Evolutionary conservation across 1,284 basidiomycete species (phyloP), one percentile per base, ranked within the genome.

Genomic region (Fomitiporia mediterranea): DNA sequence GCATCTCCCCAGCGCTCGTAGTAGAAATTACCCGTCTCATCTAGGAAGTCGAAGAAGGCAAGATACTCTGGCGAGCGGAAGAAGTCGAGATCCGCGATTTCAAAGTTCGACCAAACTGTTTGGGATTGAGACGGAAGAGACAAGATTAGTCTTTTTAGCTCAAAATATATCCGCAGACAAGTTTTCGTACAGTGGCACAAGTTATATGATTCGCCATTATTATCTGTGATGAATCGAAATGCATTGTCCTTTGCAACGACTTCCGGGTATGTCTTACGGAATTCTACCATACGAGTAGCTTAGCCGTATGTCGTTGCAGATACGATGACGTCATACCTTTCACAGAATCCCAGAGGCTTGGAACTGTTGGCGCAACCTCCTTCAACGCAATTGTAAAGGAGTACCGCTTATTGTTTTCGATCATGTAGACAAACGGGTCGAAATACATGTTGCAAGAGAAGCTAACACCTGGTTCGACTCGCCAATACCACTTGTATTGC

Each of bases 1-100:
- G 90, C 91, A 66, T 92, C 89, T 39, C 88, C 89, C 86, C 85
- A 87, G 38, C 84, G 76, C 77, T 90, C 87, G 64, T 90, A 89
- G 68, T 86, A 88, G 68, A 90, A 90, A 2, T 89, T 89, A 38
- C 90, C 90, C 13, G 76, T 74, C 25, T 72, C 64, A 62, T 93
- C 90, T 8, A 93, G 76, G 64, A 79, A 77, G 2, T 88, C 78
- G 68, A 93, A 92, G 75, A 81, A 92, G 42, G 79, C 74, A 44
- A 71, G 74, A 70, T 93, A 93, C 1, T 84, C 80, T 32, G 84
- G 74, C 4, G 77, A 70, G 4, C 80, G 70, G 76, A 78, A 82
- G 64, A 82, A 79, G 43, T 81, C 75, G 74, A 83, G 74, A 67
- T 79, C 75, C 30, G 82, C 89, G 58, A 92, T 88, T 68, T 92